These are phyloP conservation scores for Rhododendron mucronatum DNA, from an alignment of 148 eudicot species.

Conservation along the genomic window DNA sequence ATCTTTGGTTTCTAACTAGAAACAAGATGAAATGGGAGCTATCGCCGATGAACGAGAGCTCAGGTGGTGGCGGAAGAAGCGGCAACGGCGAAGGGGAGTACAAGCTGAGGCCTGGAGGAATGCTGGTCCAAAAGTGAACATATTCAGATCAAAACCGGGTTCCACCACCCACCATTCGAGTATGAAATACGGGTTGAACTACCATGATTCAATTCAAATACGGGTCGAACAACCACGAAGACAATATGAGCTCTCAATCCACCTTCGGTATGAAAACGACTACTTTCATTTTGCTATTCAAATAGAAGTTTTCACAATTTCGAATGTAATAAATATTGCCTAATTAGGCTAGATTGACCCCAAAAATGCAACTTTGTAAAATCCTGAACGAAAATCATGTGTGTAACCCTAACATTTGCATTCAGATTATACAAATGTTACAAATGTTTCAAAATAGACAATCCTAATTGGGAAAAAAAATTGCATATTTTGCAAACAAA, in stretches of 20 bases:
- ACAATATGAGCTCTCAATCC: conserved; percentile 65
- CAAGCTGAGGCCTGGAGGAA: conserved; percentile 86
- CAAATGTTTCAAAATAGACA: neutral
- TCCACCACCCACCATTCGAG: conserved; percentile 58
- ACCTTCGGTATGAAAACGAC: conserved; percentile 52
- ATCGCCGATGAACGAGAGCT: conserved; percentile 23
- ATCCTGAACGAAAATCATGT: neutral
- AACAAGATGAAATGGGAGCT: conserved; percentile 48
- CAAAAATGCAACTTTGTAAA: neutral
- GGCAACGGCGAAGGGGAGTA: conserved; percentile 40
- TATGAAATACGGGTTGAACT: conserved; percentile 36
- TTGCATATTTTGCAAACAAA: neutral
- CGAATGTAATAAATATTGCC: neutral
- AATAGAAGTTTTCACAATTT: neutral
- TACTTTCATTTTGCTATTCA: neutral
- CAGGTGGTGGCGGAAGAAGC: neutral
- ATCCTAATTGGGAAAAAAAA: neutral
- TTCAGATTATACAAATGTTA: neutral
- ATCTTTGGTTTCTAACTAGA: neutral
- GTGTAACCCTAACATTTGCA: neutral
- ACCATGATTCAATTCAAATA: conserved; percentile 23
- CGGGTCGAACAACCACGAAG: conserved; percentile 60
- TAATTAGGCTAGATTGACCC: neutral
- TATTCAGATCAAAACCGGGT: conserved; percentile 43
- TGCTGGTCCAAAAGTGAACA: conserved; percentile 77